Evolutionary conservation across 31 red algal genomes (phyloP).

Genomic region (Endocladia muricata): DNA sequence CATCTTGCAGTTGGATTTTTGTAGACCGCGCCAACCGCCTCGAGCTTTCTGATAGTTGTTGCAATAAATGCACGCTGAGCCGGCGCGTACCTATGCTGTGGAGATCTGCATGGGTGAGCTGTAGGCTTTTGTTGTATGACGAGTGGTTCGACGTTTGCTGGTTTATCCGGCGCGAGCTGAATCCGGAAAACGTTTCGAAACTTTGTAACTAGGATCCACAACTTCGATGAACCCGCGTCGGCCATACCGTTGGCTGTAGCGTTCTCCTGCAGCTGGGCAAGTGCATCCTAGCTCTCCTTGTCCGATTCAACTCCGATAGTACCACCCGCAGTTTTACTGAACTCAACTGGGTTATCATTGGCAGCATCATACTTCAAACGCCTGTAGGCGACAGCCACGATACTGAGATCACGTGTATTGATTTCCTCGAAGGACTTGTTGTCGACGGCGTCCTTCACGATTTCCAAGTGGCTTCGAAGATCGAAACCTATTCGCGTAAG

Average conservation of each 20-base stretch:
- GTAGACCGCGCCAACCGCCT: neutral
- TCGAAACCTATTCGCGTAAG: slow-evolving; percentile 16
- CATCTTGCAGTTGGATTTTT: neutral
- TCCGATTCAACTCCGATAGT: neutral
- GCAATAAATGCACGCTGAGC: neutral
- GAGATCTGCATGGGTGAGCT: neutral
- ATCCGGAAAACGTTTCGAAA: slow-evolving; percentile 1
- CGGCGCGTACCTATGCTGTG: neutral
- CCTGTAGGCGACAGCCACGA: neutral
- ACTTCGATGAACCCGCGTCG: neutral
- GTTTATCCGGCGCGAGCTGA: neutral
- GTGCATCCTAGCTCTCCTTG: neutral
- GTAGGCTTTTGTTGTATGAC: neutral
- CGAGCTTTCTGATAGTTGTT: neutral
- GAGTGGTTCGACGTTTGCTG: neutral
- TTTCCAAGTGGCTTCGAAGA: neutral
- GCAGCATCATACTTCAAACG: neutral
- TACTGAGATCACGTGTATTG: neutral
- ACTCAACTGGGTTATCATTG: neutral
- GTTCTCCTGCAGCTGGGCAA: no score
- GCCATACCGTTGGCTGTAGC: neutral
- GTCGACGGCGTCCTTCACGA: neutral
- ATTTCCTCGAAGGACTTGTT: neutral
- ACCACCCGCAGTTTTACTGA: neutral
- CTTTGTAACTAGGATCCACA: neutral